Evolutionary conservation across 2,329 filamentous ascomycete genomes (phyloP).

Genomic region (Fusarium sp.): DNA sequence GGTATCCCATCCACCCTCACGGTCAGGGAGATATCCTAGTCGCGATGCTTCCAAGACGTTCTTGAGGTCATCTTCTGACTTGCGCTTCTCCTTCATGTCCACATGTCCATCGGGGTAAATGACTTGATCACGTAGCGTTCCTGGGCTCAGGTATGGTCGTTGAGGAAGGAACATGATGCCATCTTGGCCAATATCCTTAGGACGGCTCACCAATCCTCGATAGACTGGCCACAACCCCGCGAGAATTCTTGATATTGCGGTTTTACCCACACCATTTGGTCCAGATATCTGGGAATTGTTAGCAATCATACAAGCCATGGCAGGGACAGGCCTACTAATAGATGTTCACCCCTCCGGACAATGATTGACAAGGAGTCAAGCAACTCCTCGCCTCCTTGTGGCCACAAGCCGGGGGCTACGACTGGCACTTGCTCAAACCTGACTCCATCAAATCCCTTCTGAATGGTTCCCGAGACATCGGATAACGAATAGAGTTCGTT

Average conservation of each 20-base stretch:
- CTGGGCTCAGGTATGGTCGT: slow-evolving; percentile 90
- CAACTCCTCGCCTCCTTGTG: slow-evolving; percentile 91
- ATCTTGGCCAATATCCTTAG: slow-evolving; percentile 83
- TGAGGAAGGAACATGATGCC: slow-evolving; percentile 99
- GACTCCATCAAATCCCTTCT: slow-evolving; percentile 95
- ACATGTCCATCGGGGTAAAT: slow-evolving; percentile 97
- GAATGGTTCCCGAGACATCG: slow-evolving; percentile 93
- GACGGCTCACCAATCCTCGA: slow-evolving; percentile 89
- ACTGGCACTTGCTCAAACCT: slow-evolving; percentile 93
- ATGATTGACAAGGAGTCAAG: slow-evolving; percentile 91
- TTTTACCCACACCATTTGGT: slow-evolving; percentile 95
- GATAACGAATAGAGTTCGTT: slow-evolving; percentile 90
- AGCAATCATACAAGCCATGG: slow-evolving; percentile 18
- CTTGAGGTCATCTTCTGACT: slow-evolving; percentile 83
- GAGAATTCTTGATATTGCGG: slow-evolving; percentile 86
- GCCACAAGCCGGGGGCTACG: slow-evolving; percentile 89
- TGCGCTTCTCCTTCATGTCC: slow-evolving; percentile 89
- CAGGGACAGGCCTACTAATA: slow-evolving; percentile 69
- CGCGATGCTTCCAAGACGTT: slow-evolving; percentile 85
- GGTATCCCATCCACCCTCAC: slow-evolving; percentile 97
- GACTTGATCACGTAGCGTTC: slow-evolving; percentile 95
- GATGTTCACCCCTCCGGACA: slow-evolving; percentile 90
- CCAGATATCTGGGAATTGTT: slow-evolving; percentile 78
- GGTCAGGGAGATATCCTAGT: slow-evolving; percentile 89
- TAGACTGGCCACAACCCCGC: slow-evolving; percentile 97